Evolutionary conservation across 148 eudicot genomes (phyloP), one percentile per base, ranked within the genome.

Genomic region (Heliamphora exappendiculata): DNA sequence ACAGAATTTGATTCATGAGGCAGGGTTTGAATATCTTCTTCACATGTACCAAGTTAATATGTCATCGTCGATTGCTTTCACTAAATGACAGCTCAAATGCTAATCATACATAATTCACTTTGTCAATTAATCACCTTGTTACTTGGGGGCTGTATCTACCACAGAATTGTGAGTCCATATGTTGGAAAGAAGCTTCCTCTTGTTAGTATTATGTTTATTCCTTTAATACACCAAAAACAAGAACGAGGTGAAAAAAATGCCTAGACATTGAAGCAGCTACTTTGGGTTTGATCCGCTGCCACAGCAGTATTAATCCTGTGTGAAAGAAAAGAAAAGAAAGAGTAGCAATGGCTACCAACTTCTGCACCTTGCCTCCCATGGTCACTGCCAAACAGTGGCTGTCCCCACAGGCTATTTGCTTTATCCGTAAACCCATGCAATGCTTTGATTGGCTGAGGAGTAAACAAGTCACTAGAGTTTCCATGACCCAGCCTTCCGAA

Each of bases 401-500:
- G 81, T 95, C 99, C 69, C 99, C 99, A 80, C 97, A 95, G 66
- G 96, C 99, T 77, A 95, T 89, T 82, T 95, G 97, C 80, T 85
- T 95, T 67, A 95, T 92, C 81, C 75, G 81, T 70, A 89, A 80
- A 78, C 93, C 89, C 74, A n/a, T 85, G 88, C 49, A 95, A 81
- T 72, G 93, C 91, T 86, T 80, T 92, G 74, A 95, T 93, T 51
- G 96, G 96, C 81, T 86, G 97, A 73, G 99, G 99, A 75, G 86
- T 82, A 77, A 95, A 92, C 77, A 95, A 79, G 76, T 95, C 99
- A 67, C 90, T 92, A 37, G 97, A 95, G 78, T 95, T 93, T 76
- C 99, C 99, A 85, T 95, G 99, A 78, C 99, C 99, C 49, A 95
- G 85, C 79, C 99, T 91, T 80, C 99, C 99, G 87, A 95, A 95